phyloP scores from a whole-genome alignment of 2,329 filamentous ascomycete species.

The Plenodomus tracheiphilus region DNA sequence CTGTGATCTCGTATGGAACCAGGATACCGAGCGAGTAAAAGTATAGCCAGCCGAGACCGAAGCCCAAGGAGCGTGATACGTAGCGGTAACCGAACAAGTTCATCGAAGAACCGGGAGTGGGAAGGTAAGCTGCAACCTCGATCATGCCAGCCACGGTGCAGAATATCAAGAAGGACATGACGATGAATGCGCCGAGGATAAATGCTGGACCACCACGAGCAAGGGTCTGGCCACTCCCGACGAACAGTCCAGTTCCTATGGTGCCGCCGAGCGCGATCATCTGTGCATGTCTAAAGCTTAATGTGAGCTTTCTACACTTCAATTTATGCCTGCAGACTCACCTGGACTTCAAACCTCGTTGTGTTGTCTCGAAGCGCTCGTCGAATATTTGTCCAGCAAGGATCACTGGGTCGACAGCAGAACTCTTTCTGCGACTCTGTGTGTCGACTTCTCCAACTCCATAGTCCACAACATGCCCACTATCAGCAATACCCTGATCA shows the following conservation, averaged over 20 bases:
- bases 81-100: slow-evolving; percentile 54
- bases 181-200: slow-evolving; percentile 37
- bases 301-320: slow-evolving; percentile 40
- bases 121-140: slow-evolving; percentile 60
- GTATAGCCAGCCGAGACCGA: slow-evolving; percentile 33
- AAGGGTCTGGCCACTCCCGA: slow-evolving; percentile 60
- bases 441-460: slow-evolving; percentile 14
- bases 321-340: slow-evolving; percentile 22
- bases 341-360: slow-evolving; percentile 46
- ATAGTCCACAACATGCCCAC: slow-evolving; percentile 10
- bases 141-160: slow-evolving; percentile 43
- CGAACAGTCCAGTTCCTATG: slow-evolving; percentile 64
- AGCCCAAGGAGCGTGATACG: slow-evolving; percentile 65
- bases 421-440: slow-evolving; percentile 21
- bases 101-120: slow-evolving; percentile 58
- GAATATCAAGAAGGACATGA: slow-evolving; percentile 32
- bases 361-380: slow-evolving; percentile 41
- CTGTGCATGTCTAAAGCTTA: slow-evolving; percentile 54
- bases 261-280: slow-evolving; percentile 66
- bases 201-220: slow-evolving; percentile 32
- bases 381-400: slow-evolving; percentile 37
- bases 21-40: slow-evolving; percentile 36
- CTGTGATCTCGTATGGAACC: slow-evolving; percentile 41
- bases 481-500: slow-evolving; percentile 1
- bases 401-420: slow-evolving; percentile 27